These are phyloP conservation scores for Ustilago cynodontis DNA, from an alignment of 1,284 basidiomycete genomes.

Conservation along the genomic window DNA sequence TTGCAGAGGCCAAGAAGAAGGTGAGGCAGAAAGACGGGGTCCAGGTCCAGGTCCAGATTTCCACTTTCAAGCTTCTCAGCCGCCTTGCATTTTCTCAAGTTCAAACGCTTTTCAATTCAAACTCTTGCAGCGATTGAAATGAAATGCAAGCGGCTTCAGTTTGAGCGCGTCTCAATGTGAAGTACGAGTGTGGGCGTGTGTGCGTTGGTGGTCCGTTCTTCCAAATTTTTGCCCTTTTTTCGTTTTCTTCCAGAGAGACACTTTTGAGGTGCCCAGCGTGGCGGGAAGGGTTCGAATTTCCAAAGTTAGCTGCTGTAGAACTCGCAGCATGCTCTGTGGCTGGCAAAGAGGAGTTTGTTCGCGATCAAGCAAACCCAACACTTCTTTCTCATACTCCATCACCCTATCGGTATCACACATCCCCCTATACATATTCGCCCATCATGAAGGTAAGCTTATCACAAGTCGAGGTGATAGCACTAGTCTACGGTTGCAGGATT, in stretches of 20 bases:
- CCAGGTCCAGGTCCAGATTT: not conserved
- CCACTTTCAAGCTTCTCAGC: too few relatives aligned
- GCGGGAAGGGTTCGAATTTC: constrained; percentile 7
- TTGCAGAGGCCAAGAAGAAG: not conserved
- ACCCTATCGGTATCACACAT: constrained; percentile 40
- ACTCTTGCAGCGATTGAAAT: not conserved
- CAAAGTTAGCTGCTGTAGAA: too few relatives aligned
- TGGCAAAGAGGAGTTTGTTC: not conserved
- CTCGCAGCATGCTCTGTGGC: too few relatives aligned
- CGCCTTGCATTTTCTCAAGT: not conserved
- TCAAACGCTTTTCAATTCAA: not conserved
- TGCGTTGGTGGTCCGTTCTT: constrained; percentile 23
- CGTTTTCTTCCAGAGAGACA: constrained; percentile 9
- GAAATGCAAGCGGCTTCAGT: not conserved
- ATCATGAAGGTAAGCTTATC: constrained; percentile 39
- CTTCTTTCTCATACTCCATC: constrained; percentile 18
- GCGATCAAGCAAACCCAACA: not conserved
- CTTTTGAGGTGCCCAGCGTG: too few relatives aligned
- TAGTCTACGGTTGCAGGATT: not conserved
- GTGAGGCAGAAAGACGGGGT: not conserved
- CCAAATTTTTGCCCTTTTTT: constrained; percentile 22
- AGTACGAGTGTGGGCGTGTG: not conserved
- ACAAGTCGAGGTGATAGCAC: not conserved
- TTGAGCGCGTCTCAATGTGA: not conserved
- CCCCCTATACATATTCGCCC: constrained; percentile 21